Evolutionary conservation across 352 stramenopile species (phyloP).

Genomic region (Phytophthora pinifolia): DNA sequence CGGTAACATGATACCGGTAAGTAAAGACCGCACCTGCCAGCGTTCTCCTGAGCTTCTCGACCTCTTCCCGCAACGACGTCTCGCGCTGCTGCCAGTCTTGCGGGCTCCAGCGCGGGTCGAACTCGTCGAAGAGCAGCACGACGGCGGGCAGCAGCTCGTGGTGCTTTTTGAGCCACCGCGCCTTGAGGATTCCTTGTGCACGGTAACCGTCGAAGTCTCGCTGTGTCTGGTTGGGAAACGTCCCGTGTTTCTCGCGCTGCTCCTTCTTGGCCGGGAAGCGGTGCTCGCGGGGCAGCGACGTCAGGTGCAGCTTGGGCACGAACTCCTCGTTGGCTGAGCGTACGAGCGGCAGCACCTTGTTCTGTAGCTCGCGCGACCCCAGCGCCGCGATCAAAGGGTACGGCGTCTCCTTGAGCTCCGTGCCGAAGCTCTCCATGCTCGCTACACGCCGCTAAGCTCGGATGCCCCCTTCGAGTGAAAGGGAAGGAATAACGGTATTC

Average conservation of each 20-base stretch:
- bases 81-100: constrained; percentile 77
- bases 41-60: constrained; percentile 67
- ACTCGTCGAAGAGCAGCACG: constrained; percentile 84
- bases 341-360: constrained; percentile 67
- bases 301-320: constrained; percentile 76
- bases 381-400: constrained; percentile 83
- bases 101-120: constrained; percentile 72
- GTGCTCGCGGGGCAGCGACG: constrained; percentile 68
- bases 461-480: constrained; percentile 5
- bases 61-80: constrained; percentile 65
- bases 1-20: not conserved
- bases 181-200: constrained; percentile 74
- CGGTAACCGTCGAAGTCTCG: constrained; percentile 78
- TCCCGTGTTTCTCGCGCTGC: constrained; percentile 81
- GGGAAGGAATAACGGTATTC: too few species aligned
- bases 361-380: constrained; percentile 71
- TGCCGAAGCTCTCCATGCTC: constrained; percentile 82
- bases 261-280: constrained; percentile 85
- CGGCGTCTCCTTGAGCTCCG: constrained; percentile 86
- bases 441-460: constrained; percentile 2
- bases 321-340: constrained; percentile 83
- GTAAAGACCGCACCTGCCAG: constrained; percentile 37
- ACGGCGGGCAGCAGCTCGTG: constrained; percentile 79
- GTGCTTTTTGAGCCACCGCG: constrained; percentile 87
- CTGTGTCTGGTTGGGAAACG: constrained; percentile 83